phyloP scores from a whole-genome alignment of 805 yeast genomes.

The Suhomyces sp. region DNA sequence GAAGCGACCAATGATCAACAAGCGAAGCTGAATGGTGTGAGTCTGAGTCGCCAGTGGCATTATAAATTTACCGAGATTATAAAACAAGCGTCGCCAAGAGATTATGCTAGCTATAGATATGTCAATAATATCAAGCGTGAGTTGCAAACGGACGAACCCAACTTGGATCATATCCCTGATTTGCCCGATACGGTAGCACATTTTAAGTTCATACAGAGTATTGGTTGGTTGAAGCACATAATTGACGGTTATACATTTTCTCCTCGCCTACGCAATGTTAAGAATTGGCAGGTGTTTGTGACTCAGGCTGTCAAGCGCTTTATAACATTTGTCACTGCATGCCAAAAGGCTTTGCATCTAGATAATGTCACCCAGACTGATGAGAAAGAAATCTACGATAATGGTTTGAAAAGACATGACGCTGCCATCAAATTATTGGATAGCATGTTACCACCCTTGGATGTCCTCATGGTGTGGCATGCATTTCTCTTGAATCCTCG shows the following conservation, averaged over 20 bases:
- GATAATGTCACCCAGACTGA: background rate
- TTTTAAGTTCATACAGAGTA: constrained; percentile 21
- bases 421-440: background rate
- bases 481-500: constrained; percentile 19
- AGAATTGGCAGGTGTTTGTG: constrained; percentile 21
- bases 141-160: background rate
- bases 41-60: background rate
- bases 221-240: constrained; percentile 15
- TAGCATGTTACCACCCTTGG: constrained; percentile 19
- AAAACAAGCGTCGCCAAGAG: background rate
- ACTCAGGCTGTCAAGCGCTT: constrained; percentile 22
- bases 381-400: constrained; percentile 3
- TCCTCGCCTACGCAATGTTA: constrained; percentile 4
- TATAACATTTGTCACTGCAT: constrained; percentile 17
- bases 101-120: background rate
- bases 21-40: background rate
- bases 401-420: background rate
- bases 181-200: constrained; percentile 17
- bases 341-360: background rate
- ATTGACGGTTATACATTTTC: constrained; percentile 4
- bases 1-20: background rate
- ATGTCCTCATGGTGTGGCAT: constrained; percentile 24
- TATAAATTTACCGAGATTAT: background rate
- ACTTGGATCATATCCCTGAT: constrained; percentile 7
- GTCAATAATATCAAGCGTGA: background rate